Evolutionary conservation across 2,329 filamentous ascomycete genomes (phyloP), one percentile per base, ranked within the genome.

Genomic region (Pseudocercospora fuligena): DNA sequence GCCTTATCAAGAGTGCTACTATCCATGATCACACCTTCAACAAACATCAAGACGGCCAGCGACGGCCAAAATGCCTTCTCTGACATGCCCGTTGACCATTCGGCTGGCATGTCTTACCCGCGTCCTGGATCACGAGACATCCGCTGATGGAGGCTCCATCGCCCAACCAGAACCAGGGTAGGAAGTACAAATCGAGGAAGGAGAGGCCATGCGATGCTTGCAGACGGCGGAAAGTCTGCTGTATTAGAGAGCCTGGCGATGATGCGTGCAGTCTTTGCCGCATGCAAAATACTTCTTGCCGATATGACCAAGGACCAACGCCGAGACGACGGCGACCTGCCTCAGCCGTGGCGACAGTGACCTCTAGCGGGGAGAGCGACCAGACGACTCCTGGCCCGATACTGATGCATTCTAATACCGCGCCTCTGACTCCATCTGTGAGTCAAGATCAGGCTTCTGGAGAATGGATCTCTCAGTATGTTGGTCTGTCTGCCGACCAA

Each of bases 151-250:
- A 63, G 31, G 9, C 29, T 43, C 46, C 33, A 46, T 54, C 40
- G 58, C 64, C 31, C 46, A 60, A 43, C 16, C 64, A 60, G 14
- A 60, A 59, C 56, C 65, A 66, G 47, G 70, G 70, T 53, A 66
- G 70, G 16, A 71, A 67, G 31, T 72, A 72, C 59, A 72, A 72
- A 61, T 69, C 65, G n/a, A 63, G 70, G 16, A 72, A 70, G 53
- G 69, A 72, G 58, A 57, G 70, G 40, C 70, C 70, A 29, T 72
- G 70, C 57, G 70, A 72, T 64, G 70, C 68, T 23, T 72, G 66
- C 57, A 60, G 66, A 60, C 66, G 70, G 25, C 56, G 69, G 36
- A 72, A 72, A 61, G 70, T 72, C 16, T 72, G 70, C 65, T 72
- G 70, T 49, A 72, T 72, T 19, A 57, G 69, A 31, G 67, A 71